Evolutionary conservation across 2,329 filamentous ascomycete species (phyloP), one percentile per base, ranked within the genome.

Genomic region (Xylaria sp.): DNA sequence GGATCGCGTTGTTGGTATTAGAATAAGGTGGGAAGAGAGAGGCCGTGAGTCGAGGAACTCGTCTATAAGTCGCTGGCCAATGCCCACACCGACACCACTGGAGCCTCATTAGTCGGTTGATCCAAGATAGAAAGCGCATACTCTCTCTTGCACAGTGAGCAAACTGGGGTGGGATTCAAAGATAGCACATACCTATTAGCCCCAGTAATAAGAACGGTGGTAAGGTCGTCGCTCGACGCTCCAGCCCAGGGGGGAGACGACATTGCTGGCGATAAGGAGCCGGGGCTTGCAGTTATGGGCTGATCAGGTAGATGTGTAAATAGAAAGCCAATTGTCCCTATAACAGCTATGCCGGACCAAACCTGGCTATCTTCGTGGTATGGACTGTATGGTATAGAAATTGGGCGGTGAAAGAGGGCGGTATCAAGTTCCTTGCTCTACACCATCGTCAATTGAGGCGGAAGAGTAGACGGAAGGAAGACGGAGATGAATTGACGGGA

Each of bases 21-120:
- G 83, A 69, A 92, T 85, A 46, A 98, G 86, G 71, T 90, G 87
- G 60, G 91, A 84, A 31, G 83, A 81, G 51, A 87, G 81, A 31
- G 90, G 86, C 37, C 87, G 88, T 12, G 87, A 86, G 62, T 82
- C 80, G 63, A 96, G 87, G 80, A 97, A 97, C 72, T 96, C 92
- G 80, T 97, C 92, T 70, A 96, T 94, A 60, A 97, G 83, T 64
- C 92, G 91, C 73, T 91, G 87, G 75, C 91, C 91, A 69, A 92
- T 93, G 58, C 90, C 89, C 71, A 94, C 90, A 46, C 94, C 94
- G 46, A 97, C 87, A 64, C 94, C 94, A 75, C 94, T 97, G 15
- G 17, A 9, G 33, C 17, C 2, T 49, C 19, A 28, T 66, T 28
- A 66, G 60, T 49, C 51, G 46, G 51, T 28, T 11, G 7, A 28